Base-by-base conservation (phyloP, 176 grass and related monocot genomes). In the Miscanthus lutarioriparius region DNA sequence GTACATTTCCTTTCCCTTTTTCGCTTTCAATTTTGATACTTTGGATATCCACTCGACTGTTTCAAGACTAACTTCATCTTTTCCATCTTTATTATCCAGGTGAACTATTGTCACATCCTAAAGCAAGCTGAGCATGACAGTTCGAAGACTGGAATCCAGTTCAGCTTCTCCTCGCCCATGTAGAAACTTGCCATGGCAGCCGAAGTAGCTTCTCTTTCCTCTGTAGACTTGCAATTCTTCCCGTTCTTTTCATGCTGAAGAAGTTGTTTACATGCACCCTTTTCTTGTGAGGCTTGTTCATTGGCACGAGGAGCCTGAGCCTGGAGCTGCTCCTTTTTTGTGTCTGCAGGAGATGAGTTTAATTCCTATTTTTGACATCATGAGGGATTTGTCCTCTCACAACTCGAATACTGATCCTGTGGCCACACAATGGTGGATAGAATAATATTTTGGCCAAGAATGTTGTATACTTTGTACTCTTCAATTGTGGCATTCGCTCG, bases 71-170 rank as follows among this genome's bases (percentile, higher is more conserved):
- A 84, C 54, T 6, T 64, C 8, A 75, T 40, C 0, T 74, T 20
- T 28, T 27, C 23, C 65, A 41, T 48, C 53, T 71, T 62, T 53
- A 76, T 54, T 61, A 76, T 76, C 54, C 91, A 99, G 97, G 89
- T 99, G 65, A 99, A 99, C 80, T 99, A 99, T 68, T 96, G 97
- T 72, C 88, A 89, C 74, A 87, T 99, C 67, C 76, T 99, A 85
- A 96, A 94, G 88, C 91, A 96, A 40, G 87, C 86, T 70, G 74
- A 96, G 86, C 88, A 96, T 90, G 97, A 96, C 71, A 51, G 54
- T 77, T 93, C 90, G 28, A 99, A 96, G 84, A 91, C 91, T 0
- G 93, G 97, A 67, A 86, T 99, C 69, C 97, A 96, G 82, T 99
- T 99, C 90, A 96, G 84, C 84, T 94, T 99, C 87, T 96, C 93